phyloP scores from a whole-genome alignment of 108 stramenopile species.

The Seminavis robusta region DNA sequence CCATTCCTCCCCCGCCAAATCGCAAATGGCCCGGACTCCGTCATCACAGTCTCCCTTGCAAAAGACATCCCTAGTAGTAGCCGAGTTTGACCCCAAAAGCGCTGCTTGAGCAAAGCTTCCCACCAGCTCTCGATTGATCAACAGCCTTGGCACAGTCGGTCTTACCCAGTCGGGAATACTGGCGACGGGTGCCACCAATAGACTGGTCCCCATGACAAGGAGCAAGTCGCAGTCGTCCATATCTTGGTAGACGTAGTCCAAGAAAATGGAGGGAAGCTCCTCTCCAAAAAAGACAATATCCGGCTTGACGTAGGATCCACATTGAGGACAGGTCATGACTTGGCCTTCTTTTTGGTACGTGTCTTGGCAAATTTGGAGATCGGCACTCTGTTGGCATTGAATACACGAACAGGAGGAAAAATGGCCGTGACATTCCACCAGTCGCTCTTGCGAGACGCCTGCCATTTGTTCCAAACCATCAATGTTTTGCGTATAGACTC shows the following conservation, averaged over 20 bases:
- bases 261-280: slow-evolving; percentile 65
- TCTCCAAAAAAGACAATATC: slow-evolving; percentile 96
- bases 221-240: slow-evolving; percentile 58
- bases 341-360: slow-evolving; percentile 51
- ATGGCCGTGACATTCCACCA: slow-evolving; percentile 90
- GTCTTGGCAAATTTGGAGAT: slow-evolving; percentile 40
- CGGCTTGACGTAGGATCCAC: slow-evolving; percentile 84
- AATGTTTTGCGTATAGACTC: slow-evolving; percentile 90
- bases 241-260: slow-evolving; percentile 41
- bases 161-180: slow-evolving; percentile 57
- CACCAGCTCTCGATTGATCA: slow-evolving; percentile 61
- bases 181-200: slow-evolving; percentile 83
- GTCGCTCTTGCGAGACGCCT: slow-evolving; percentile 46
- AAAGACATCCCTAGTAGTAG: slow-evolving; percentile 55
- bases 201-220: slow-evolving; percentile 85
- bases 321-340: slow-evolving; percentile 54
- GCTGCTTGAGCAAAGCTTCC: too few species aligned
- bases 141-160: slow-evolving; percentile 30
- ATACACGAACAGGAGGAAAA: slow-evolving; percentile 68
- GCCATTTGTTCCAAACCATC: slow-evolving; percentile 76
- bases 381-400: slow-evolving; percentile 26
- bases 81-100: slow-evolving; percentile 9
- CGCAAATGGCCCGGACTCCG: slow-evolving; percentile 41
- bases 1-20: slow-evolving; percentile 57
- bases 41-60: slow-evolving; percentile 78